Evolutionary conservation across 768 basidiomycete species (phyloP).

Genomic region (Mycena floridula): DNA sequence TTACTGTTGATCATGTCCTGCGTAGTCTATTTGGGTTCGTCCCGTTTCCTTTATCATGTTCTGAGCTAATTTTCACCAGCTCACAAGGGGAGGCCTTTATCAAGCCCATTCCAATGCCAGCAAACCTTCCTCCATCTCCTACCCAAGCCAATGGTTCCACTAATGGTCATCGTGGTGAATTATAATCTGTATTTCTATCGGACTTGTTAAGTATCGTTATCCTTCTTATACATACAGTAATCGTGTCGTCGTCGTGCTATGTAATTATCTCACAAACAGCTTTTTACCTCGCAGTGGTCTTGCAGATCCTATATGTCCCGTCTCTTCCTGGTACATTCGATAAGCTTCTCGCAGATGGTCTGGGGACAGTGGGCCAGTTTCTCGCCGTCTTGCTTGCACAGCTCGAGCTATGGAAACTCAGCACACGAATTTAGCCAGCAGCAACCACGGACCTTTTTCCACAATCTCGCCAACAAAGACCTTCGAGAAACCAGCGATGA

Average conservation of each 20-base stretch:
- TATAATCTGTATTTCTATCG: no score
- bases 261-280: conserved; percentile 60
- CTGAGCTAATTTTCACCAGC: no score
- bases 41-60: no score
- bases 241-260: no score
- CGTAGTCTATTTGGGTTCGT: conserved; percentile 46
- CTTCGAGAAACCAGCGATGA: conserved; percentile 85
- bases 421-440: conserved; percentile 1
- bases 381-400: conserved; percentile 66
- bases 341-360: conserved; percentile 91
- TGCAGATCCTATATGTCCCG: conserved; percentile 76
- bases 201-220: no score
- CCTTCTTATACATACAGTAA: no score
- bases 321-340: conserved; percentile 72
- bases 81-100: no score
- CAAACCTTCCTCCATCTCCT: no score
- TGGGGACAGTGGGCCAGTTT: conserved; percentile 76
- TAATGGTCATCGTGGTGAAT: no score
- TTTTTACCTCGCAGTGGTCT: conserved; percentile 63
- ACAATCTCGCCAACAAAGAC: conserved; percentile 92
- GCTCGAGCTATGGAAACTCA: conserved; percentile 50
- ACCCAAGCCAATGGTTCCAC: no score
- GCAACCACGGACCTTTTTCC: conserved; percentile 62
- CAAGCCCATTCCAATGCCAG: no score
- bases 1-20: conserved; percentile 49